Evolutionary conservation across 306 rosid species (phyloP).

Genomic region (Crotalaria pallida): DNA sequence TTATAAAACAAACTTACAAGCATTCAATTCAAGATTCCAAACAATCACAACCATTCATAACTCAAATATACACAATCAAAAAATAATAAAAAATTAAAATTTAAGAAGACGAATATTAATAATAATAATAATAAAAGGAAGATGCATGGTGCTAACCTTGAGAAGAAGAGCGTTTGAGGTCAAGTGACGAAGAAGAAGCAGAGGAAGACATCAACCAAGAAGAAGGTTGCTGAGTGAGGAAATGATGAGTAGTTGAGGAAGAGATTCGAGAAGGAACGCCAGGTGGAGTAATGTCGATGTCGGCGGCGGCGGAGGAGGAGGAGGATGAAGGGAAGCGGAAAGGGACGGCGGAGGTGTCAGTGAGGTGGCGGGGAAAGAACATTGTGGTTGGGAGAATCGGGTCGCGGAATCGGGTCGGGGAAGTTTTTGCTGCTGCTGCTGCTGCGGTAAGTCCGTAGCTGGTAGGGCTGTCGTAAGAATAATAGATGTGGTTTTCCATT

Average conservation of each 20-base stretch:
- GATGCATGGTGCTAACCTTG: slow-evolving; percentile 44
- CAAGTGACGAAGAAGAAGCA: slow-evolving; percentile 35
- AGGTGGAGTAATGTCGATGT: neutral
- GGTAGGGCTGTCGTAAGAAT: slow-evolving; percentile 36
- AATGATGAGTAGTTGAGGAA: slow-evolving; percentile 37
- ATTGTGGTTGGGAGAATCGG: slow-evolving; percentile 23
- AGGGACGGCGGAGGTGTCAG: slow-evolving; percentile 31
- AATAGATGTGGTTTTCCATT: slow-evolving; percentile 33
- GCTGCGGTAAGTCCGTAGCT: slow-evolving; percentile 26
- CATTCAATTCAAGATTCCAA: too few relatives aligned
- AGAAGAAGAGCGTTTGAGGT: slow-evolving; percentile 71
- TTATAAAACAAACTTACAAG: too few relatives aligned
- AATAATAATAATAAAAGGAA: too few relatives aligned
- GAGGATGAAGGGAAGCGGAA: slow-evolving; percentile 17
- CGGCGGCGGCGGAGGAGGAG: too few relatives aligned
- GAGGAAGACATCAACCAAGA: too few relatives aligned
- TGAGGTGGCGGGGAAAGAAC: slow-evolving; percentile 30
- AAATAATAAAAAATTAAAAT: too few relatives aligned
- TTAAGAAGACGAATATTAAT: too few relatives aligned
- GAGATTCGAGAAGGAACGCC: neutral
- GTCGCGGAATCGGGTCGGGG: slow-evolving; percentile 31
- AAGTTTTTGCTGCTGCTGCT: slow-evolving; percentile 17
- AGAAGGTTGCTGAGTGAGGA: too few relatives aligned
- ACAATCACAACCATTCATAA: too few relatives aligned
- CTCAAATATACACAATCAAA: too few relatives aligned